A percentile compares a stretch with the other conserved stretches of the same genome.
Conservation (phyloP, 2,329 filamentous ascomycete species). For the Massarina eburnea region DNA sequence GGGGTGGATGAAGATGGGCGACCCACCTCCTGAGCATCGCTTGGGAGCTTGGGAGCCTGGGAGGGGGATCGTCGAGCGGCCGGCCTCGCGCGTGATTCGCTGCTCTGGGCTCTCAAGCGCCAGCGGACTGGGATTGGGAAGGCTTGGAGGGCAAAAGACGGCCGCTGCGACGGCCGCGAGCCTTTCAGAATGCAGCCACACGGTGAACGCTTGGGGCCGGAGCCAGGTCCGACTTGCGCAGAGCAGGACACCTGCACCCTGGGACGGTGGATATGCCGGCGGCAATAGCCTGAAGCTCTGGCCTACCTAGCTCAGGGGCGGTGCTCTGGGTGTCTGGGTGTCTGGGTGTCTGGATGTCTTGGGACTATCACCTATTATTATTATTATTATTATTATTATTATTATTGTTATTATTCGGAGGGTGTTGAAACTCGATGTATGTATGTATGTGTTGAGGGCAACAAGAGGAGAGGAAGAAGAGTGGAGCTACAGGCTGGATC, state of each 20-base stretch:
- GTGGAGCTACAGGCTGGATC: not conserved
- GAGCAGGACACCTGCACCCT: too few relatives aligned
- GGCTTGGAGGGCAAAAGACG: constrained; percentile 7
- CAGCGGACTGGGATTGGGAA: constrained; percentile 21
- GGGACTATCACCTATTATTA: too few relatives aligned
- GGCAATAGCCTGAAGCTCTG: constrained; percentile 22
- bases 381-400: too few relatives aligned
- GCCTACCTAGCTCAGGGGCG: not conserved
- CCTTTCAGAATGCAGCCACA: constrained; percentile 2
- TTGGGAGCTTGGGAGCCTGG: constrained; percentile 1
- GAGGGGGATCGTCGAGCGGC: constrained; percentile 5
- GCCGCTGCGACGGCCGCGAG: constrained; percentile 23
- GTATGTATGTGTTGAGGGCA: too few relatives aligned
- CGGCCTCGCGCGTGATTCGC: constrained; percentile 21
- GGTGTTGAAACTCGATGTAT: too few relatives aligned
- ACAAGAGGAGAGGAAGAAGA: not conserved
- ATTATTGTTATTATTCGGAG: too few relatives aligned
- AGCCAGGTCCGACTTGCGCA: constrained; percentile 7
- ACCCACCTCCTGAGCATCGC: constrained; percentile 1
- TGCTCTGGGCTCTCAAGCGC: constrained; percentile 17
- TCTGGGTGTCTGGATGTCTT: too few relatives aligned
- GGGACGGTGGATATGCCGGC: constrained; percentile 9
- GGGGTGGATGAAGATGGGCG: constrained; percentile 3
- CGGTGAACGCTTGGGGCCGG: constrained; percentile 5
- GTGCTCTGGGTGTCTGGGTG: not conserved